Evolutionary conservation across 139 green algal genomes (phyloP), one percentile per base, ranked within the genome.

Genomic region (Chlamydomonas applanata): DNA sequence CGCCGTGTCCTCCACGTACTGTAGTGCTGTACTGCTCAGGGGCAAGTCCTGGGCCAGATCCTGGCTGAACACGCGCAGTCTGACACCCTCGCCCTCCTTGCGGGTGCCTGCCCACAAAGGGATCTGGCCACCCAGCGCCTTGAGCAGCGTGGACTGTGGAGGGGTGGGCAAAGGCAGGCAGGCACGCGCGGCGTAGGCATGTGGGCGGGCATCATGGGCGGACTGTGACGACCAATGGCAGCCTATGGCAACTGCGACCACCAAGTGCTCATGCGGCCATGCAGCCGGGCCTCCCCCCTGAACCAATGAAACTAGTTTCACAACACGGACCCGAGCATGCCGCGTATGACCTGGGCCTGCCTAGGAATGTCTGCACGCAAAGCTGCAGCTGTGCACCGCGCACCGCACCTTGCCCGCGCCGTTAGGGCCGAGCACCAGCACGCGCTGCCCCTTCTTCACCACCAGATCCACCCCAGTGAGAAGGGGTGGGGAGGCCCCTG

Each of bases 1-100:
- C 16, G 86, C 87, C 53, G 78, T 73, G 1, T 85, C 73, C 68
- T 85, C 63, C 19, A 93, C 86, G 54, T 90, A 87, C 3, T 83
- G 69, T 73, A 91, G 57, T 0, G 78, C 83, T 0, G 63, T 40
- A 66, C 82, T 34, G 27, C 91, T 82, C 34, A 86, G 77, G 1
- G 90, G 88, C 44, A 94, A 62, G 34, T 93, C 87, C 86, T 93
- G 83, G 11, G 89, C 89, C n/a, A 95, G 79, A 65, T 93, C 90
- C 65, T 95, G 90, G 2, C 60, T 83, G 83, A 95, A 95, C 30
- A 91, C 69, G 17, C 78, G 84, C 19, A 93, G 30, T 46, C 80
- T 72, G 20, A 84, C 87, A 25, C 87, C 86, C 29, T 91, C 83
- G 4, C 87, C 90, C 13, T 84, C 65, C 49, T 73, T 70, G 11